Evolutionary conservation across 2,329 filamentous ascomycete genomes (phyloP).

Genomic region (Blastomyces percursus): DNA sequence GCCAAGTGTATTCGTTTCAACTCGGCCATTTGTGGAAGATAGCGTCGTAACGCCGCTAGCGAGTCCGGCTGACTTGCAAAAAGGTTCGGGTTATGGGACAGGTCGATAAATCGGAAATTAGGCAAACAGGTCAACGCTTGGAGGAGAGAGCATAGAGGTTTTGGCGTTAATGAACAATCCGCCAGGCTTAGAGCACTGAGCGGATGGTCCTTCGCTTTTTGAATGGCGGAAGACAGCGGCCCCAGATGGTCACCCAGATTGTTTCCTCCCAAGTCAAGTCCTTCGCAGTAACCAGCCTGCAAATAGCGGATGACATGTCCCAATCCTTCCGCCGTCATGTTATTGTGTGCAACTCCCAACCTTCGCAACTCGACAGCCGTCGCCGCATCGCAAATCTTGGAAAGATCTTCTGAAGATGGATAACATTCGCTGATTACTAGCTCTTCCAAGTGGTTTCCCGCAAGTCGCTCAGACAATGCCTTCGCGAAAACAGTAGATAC

Average conservation of each 20-base stretch:
- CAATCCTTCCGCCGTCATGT: conserved; percentile 61
- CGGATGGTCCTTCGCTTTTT: conserved; percentile 39
- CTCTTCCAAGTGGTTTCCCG: conserved; percentile 65
- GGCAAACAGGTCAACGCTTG: conserved; percentile 59
- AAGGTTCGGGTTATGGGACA: conserved; percentile 77
- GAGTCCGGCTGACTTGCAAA: conserved; percentile 66
- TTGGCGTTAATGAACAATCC: conserved; percentile 67
- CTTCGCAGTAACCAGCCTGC: conserved; percentile 66
- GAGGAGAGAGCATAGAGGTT: conserved; percentile 62
- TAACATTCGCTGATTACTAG: conserved; percentile 72
- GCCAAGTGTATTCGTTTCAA: conserved; percentile 78
- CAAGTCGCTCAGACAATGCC: conserved; percentile 65
- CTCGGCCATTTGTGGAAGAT: conserved; percentile 64
- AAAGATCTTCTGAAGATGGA: conserved; percentile 58
- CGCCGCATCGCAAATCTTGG: conserved; percentile 69
- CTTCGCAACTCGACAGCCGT: conserved; percentile 65
- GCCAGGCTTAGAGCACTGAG: conserved; percentile 78
- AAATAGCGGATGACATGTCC: conserved; percentile 68
- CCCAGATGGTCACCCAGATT: conserved; percentile 48
- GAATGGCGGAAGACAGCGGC: conserved; percentile 26
- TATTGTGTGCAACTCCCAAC: conserved; percentile 73
- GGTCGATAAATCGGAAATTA: conserved; percentile 76
- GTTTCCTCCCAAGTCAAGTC: conserved; percentile 81
- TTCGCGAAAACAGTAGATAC: conserved; percentile 58
- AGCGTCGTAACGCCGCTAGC: conserved; percentile 63